phyloP scores from a whole-genome alignment of 805 yeast genomes.

The Metschnikowia cubensis region DNA sequence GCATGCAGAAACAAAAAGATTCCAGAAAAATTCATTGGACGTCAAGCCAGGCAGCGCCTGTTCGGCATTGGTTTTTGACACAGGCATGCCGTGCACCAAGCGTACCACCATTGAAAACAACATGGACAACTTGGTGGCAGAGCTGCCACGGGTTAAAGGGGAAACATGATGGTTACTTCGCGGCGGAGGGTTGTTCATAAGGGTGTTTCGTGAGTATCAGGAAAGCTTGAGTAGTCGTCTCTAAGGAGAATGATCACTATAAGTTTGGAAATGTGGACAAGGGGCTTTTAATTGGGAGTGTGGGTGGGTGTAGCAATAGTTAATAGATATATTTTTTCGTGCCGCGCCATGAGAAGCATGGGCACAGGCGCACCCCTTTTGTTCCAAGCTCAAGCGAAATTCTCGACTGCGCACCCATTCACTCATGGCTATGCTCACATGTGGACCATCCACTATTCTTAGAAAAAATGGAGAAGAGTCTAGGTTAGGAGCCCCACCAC shows the following conservation, averaged over 20 bases:
- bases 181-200: constrained; percentile 19
- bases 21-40: constrained; percentile 42
- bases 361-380: background rate
- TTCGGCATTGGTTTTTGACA: constrained; percentile 14
- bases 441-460: background rate
- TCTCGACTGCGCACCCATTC: background rate
- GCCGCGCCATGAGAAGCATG: background rate
- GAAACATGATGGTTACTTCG: constrained; percentile 29
- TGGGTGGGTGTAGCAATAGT: background rate
- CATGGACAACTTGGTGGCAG: constrained; percentile 28
- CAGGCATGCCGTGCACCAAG: constrained; percentile 35
- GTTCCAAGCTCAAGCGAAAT: background rate
- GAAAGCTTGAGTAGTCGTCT: background rate
- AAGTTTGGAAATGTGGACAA: background rate
- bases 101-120: constrained; percentile 31
- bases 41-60: constrained; percentile 18
- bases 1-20: constrained; percentile 49
- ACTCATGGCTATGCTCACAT: background rate
- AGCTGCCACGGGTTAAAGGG: constrained; percentile 21
- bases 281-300: background rate
- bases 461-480: background rate
- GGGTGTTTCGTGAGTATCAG: background rate
- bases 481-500: no score
- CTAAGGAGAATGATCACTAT: background rate
- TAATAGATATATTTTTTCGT: background rate